Evolutionary conservation across 2,329 filamentous ascomycete species (phyloP).

Genomic region (Hyphodiscus sp.): DNA sequence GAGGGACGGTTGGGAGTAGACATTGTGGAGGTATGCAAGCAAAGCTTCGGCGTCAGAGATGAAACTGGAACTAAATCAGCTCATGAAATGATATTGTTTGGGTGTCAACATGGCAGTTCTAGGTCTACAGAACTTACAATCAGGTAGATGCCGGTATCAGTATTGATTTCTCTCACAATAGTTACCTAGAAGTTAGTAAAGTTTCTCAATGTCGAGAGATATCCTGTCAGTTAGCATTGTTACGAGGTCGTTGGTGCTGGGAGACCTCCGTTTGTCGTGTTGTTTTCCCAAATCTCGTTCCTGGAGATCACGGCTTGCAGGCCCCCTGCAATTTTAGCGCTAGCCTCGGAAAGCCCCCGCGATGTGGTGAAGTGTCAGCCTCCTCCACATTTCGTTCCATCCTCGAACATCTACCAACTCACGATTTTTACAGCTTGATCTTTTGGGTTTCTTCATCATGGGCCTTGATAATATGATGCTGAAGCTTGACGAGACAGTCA

Average conservation of each 20-base stretch:
- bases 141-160: not conserved
- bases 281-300: conserved; percentile 6
- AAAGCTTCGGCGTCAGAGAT: not conserved
- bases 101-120: not conserved
- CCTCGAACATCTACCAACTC: not conserved
- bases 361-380: conserved; percentile 8
- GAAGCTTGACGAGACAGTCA: conserved; percentile 65
- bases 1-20: conserved; percentile 22
- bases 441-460: conserved; percentile 17
- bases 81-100: not conserved
- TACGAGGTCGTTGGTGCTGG: conserved; percentile 8
- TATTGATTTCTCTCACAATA: not conserved
- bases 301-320: conserved; percentile 6
- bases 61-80: not conserved
- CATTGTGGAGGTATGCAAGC: conserved; percentile 12
- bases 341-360: not conserved
- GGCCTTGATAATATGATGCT: conserved; percentile 47
- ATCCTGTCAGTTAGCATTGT: conserved; percentile 19
- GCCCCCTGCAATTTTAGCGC: not conserved
- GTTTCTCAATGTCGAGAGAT: conserved; percentile 1
- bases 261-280: conserved; percentile 3
- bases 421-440: not conserved
- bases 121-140: not conserved
- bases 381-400: not conserved
- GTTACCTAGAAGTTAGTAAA: conserved; percentile 24